Conservation (phyloP, 1,284 basidiomycete genomes). For the Pseudozyma pruni region DNA sequence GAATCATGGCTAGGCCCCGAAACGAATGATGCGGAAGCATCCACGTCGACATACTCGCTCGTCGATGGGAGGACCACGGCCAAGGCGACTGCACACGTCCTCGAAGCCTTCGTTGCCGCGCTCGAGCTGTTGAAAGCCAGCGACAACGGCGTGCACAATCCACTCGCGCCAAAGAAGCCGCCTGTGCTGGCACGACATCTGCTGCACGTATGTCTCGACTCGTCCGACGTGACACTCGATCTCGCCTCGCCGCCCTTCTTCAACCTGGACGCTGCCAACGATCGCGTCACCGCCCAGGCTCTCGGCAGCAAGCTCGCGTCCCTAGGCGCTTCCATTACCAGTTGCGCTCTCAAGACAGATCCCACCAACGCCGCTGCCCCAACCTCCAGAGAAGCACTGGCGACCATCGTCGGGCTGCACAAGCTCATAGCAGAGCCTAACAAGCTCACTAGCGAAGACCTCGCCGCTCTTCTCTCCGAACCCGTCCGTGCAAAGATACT, state of each 20-base stretch:
- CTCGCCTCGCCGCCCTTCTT: slow-evolving; percentile 29
- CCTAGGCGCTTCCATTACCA: slow-evolving; percentile 30
- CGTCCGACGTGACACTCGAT: slow-evolving; percentile 20
- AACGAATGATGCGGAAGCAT: slow-evolving; percentile 5
- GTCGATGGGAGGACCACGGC: slow-evolving; percentile 17
- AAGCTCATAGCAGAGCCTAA: slow-evolving; percentile 35
- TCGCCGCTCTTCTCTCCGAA: slow-evolving; percentile 27
- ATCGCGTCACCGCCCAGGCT: slow-evolving; percentile 5
- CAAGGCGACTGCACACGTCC: slow-evolving; percentile 32
- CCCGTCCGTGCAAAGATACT: slow-evolving; percentile 24
- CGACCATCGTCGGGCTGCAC: slow-evolving; percentile 34
- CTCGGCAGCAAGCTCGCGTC: slow-evolving; percentile 24
- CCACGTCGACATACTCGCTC: slow-evolving; percentile 10
- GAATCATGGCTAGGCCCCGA: slow-evolving; percentile 27
- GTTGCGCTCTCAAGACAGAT: slow-evolving; percentile 30
- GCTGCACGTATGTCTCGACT: slow-evolving; percentile 35
- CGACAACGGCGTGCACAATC: slow-evolving; percentile 22
- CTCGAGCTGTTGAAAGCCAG: slow-evolving; percentile 35
- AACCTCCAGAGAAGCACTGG: slow-evolving; percentile 23
- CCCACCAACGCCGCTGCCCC: not conserved
- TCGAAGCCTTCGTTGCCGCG: slow-evolving; percentile 43
- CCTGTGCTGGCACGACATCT: slow-evolving; percentile 42
- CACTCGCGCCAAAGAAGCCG: slow-evolving; percentile 24
- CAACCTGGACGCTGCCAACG: slow-evolving; percentile 28
- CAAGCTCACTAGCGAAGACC: slow-evolving; percentile 39